A percentile compares a stretch with the other conserved stretches of the same genome.
These are phyloP conservation scores for Sutorius eximius DNA, from an alignment of 1,284 basidiomycete genomes.

Conservation along the genomic window DNA sequence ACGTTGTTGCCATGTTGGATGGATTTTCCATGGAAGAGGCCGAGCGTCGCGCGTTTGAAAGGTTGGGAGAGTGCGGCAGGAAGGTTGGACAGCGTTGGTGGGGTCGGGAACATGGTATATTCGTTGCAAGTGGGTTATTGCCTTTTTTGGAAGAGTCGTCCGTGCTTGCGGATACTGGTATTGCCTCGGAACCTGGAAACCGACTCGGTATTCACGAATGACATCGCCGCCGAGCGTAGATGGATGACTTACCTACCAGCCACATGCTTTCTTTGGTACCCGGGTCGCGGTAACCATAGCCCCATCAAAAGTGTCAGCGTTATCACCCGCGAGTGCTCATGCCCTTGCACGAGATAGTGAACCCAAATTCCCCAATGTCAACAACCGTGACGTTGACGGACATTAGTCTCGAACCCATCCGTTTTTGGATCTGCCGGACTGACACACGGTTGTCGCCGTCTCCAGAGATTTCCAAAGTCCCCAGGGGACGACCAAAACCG, in stretches of 20 bases:
- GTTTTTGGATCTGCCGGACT: too few species aligned
- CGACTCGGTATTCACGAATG: neutral
- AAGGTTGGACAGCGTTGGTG: conserved; percentile 23
- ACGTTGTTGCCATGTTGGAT: conserved; percentile 88
- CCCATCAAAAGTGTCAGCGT: conserved; percentile 6
- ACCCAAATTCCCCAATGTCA: conserved; percentile 42
- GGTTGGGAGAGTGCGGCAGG: conserved; percentile 50
- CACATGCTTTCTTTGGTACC: conserved; percentile 12
- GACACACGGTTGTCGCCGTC: too few species aligned
- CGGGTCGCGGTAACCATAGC: conserved; percentile 10
- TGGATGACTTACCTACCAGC: neutral
- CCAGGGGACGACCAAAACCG: too few species aligned
- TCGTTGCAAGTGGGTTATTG: neutral
- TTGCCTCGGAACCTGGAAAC: neutral
- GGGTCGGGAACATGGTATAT: conserved; percentile 27
- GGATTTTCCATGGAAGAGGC: conserved; percentile 78
- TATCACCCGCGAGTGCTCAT: conserved; percentile 15
- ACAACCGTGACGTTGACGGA: conserved; percentile 35
- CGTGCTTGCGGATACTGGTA: too few species aligned
- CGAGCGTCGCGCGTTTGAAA: conserved; percentile 74
- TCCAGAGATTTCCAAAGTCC: too few species aligned
- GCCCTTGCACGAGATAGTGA: conserved; percentile 39
- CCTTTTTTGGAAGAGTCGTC: conserved; percentile 1
- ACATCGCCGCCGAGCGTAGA: neutral
- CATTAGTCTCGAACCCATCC: too few species aligned